Base-by-base conservation (phyloP, 1,284 basidiomycete species). In the Leccinum pachyderme region DNA sequence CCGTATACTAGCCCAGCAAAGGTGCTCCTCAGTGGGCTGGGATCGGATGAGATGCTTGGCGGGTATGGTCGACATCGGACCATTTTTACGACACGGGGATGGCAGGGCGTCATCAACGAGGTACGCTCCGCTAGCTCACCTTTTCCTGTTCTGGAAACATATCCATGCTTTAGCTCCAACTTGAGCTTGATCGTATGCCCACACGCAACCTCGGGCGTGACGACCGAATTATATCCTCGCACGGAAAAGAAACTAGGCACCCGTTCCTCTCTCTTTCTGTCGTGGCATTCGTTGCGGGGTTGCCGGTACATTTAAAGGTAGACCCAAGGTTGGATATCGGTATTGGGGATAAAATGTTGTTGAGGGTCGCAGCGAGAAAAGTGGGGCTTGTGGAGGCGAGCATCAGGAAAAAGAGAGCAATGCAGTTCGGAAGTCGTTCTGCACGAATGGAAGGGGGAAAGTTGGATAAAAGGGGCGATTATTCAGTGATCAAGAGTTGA, bases 401-500 rank as follows among this genome's bases (percentile, higher is more conserved):
- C 53, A 62, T 62, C 49, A 77, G 92, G 58, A 93, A 89, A 65
- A 99, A 99, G 75, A 72, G 91, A 51, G 96, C 96, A 5, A 98
- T 98, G 89, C 96, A 99, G 69, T 99, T 99, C 76, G 96, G 96
- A 3, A 93, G 89, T 58, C 83, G 91, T 69, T 94, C 93, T 47
- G 94, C 95, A 4, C 84, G 95, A 64, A 95, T 98, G 89, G 84
- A 89, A 55, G 69, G 70, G 2, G 80, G 77, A 2, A 75, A 72
- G 6, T 76, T 73, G 3, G 81, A 86, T 62, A 75, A 72, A 58
- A 78, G 79, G 41, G 87, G 87, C 3, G 80, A 84, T 68, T 63
- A 84, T 68, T 63, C 68, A 33, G 56, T 45, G 47, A 60, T 72
- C 22, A 43, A 27, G 5, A 37, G n/a, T 39, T 18, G 44, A 50